Conservation (phyloP, 306 rosid species). For the Oxytropis ochrocephala region DNA sequence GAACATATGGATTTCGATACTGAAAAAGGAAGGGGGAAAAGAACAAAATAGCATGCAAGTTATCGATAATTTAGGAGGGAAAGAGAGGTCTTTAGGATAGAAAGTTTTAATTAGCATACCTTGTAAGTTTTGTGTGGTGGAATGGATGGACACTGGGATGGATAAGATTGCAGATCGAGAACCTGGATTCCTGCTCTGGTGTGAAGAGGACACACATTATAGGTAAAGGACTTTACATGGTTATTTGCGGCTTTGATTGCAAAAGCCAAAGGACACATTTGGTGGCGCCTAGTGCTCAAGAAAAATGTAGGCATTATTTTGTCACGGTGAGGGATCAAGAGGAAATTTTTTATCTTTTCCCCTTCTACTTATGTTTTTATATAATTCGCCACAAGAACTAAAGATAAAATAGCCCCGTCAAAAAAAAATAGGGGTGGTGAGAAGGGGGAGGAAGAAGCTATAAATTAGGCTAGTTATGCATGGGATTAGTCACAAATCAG, state of each 20-base stretch:
- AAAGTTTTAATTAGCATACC: background rate
- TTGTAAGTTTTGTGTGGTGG: slow-evolving; percentile 1
- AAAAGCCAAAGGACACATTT: slow-evolving; percentile 30
- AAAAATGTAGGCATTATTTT: slow-evolving; percentile 26
- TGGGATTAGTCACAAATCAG: background rate
- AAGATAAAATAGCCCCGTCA: background rate
- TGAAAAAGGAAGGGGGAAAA: background rate
- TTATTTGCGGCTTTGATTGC: slow-evolving; percentile 20
- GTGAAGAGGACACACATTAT: slow-evolving; percentile 26
- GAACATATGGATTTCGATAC: background rate
- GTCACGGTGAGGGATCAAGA: slow-evolving; percentile 37
- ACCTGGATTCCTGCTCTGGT: slow-evolving; percentile 22
- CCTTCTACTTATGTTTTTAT: background rate
- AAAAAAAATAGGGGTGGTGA: background rate
- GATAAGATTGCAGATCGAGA: slow-evolving; percentile 23
- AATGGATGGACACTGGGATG: slow-evolving; percentile 21
- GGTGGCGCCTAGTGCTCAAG: slow-evolving; percentile 28
- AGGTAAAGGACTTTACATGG: slow-evolving; percentile 23
- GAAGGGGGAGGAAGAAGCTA: background rate
- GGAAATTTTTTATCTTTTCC: background rate
- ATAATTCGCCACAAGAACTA: background rate
- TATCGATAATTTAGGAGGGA: slow-evolving; percentile 7
- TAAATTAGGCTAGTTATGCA: background rate
- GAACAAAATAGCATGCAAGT: background rate
- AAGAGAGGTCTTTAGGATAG: slow-evolving; percentile 12